Conservation (phyloP, 768 basidiomycete species). For the Kwoniella botswanensis region DNA sequence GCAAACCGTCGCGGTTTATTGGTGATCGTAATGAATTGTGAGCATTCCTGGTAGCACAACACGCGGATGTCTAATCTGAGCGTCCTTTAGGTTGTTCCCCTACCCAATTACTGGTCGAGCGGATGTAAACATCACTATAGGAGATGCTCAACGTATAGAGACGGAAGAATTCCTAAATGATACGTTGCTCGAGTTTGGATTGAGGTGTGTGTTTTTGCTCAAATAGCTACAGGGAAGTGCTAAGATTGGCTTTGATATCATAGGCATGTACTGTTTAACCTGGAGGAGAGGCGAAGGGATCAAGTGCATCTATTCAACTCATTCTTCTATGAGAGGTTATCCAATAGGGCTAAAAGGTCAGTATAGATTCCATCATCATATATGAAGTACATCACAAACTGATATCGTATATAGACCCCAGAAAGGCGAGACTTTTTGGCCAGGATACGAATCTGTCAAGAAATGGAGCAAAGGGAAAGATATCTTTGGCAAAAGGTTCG, state of each 20-base stretch:
- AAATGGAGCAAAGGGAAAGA: slow-evolving; percentile 85
- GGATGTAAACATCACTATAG: slow-evolving; percentile 73
- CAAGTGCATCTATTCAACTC: slow-evolving; percentile 92
- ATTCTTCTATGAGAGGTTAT: slow-evolving; percentile 96
- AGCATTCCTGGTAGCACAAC: not conserved
- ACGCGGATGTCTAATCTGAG: slow-evolving; percentile 10
- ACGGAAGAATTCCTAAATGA: slow-evolving; percentile 92
- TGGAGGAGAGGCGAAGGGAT: slow-evolving; percentile 68
- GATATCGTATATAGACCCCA: slow-evolving; percentile 1
- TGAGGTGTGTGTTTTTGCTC: slow-evolving; percentile 69
- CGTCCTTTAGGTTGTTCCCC: slow-evolving; percentile 32
- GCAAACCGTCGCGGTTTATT: not conserved
- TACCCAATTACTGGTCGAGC: slow-evolving; percentile 48
- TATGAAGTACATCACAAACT: not conserved
- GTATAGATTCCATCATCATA: not conserved
- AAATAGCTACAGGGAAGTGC: not conserved
- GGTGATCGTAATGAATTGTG: slow-evolving; percentile 35
- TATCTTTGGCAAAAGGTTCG: slow-evolving; percentile 86
- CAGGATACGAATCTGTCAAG: slow-evolving; percentile 73
- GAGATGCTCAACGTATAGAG: slow-evolving; percentile 74
- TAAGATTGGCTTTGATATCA: not conserved
- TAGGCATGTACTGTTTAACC: slow-evolving; percentile 23
- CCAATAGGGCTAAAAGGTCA: slow-evolving; percentile 61
- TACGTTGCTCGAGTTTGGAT: slow-evolving; percentile 91
- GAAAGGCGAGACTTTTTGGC: slow-evolving; percentile 33